Base-by-base conservation (phyloP, 345 rosid species). In the Eucalyptus melliodora region DNA sequence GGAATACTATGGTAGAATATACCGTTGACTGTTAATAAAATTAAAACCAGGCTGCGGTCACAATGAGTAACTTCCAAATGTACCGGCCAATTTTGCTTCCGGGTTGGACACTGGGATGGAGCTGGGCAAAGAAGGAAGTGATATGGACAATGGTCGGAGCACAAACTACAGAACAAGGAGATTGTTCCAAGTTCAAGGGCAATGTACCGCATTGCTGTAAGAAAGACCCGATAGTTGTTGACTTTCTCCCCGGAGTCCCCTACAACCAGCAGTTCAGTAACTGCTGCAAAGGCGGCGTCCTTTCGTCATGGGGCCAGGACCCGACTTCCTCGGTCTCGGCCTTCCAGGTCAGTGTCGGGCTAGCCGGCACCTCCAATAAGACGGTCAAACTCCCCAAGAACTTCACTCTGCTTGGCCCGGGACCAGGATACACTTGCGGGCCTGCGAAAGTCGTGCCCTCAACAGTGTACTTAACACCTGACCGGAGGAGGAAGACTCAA, bases 121-220 rank as follows among this genome's bases (percentile, higher is more conserved):
- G 91, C 90, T 96, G 98, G 97, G 93, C 93, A 30, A 96, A 95
- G 90, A 95, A 95, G 92, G 98, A 96, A 88, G 96, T 96, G 88
- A 94, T 95, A 89, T 96, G 98, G 98, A 88, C 93, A 77, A 96
- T 96, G 96, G 92, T 87, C 27, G 98, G 98, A 60, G 95, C 95
- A 77, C 98, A 96, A 92, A 92, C 98, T 34, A 96, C 96, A 50
- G 97, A 96, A 88, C 98, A 95, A 93, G 98, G 97, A 88, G 98
- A 95, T 65, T 95, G 98, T 88, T 95, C 98, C 55, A 95, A 94
- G 93, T 95, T 95, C 95, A 95, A 95, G 89, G 97, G 94, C 89
- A 94, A 45, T 88, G 92, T 91, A 86, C 98, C 98, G 9, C 98
- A 96, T 88, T 95, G 97, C 90, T 95, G 97, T 90, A 94, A 91